Evolutionary conservation across 306 rosid species (phyloP).

Genomic region (Clitoria ternatea): DNA sequence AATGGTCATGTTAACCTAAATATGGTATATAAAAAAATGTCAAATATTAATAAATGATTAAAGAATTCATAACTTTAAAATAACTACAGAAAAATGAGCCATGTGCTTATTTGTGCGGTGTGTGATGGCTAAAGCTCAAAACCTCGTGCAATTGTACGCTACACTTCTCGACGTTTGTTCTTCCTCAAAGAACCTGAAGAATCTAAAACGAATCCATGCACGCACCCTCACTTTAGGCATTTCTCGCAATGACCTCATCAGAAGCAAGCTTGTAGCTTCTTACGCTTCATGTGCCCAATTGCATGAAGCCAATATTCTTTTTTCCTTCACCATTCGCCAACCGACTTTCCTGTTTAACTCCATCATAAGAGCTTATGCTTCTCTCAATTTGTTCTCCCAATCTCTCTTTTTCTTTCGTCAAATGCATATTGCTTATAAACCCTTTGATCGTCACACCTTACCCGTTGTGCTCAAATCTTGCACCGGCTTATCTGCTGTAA

Average conservation of each 20-base stretch:
- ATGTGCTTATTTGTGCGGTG: no score
- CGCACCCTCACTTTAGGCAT: constrained; percentile 33
- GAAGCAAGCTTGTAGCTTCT: no score
- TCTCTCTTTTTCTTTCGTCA: constrained; percentile 50
- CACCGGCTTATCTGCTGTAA: constrained; percentile 39
- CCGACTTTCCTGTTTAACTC: constrained; percentile 67
- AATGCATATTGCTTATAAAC: constrained; percentile 34
- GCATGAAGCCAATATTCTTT: constrained; percentile 44
- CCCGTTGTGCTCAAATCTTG: constrained; percentile 61
- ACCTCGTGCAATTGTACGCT: constrained; percentile 40
- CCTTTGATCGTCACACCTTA: constrained; percentile 47
- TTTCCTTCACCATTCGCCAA: constrained; percentile 52
- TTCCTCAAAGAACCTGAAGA: constrained; percentile 38
- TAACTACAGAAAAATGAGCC: no score
- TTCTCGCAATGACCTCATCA: no score
- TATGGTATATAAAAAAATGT: no score
- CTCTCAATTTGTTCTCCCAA: constrained; percentile 39
- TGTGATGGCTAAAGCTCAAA: no score
- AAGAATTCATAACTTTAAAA: no score
- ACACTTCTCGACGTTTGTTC: constrained; percentile 39
- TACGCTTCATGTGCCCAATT: constrained; percentile 60
- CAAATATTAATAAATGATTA: no score
- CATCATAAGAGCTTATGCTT: constrained; percentile 54
- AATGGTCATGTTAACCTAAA: no score
- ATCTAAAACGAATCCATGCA: constrained; percentile 49